phyloP scores from a whole-genome alignment of 768 basidiomycete genomes.

The Pleurotus sapidus region DNA sequence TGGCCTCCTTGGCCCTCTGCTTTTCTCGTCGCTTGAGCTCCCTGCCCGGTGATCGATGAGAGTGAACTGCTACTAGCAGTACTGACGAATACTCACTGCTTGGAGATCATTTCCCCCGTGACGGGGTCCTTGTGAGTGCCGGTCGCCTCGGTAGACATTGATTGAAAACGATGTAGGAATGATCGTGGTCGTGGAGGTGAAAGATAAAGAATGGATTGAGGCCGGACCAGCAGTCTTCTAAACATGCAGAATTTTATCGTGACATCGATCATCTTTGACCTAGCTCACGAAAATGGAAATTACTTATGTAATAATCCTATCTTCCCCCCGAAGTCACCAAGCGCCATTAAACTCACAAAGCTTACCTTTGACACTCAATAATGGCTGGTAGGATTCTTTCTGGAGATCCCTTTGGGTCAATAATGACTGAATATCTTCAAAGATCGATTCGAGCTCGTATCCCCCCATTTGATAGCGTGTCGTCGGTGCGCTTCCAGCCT shows the following conservation, averaged over 20 bases:
- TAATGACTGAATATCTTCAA: background rate
- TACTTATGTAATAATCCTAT: too few relatives aligned
- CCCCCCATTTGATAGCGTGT: slow-evolving; percentile 87
- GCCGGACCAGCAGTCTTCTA: background rate
- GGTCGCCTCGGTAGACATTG: slow-evolving; percentile 26
- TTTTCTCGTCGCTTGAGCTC: slow-evolving; percentile 95
- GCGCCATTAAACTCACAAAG: too few relatives aligned
- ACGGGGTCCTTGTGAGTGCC: slow-evolving; percentile 73
- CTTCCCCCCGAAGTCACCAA: too few relatives aligned
- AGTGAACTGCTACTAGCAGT: slow-evolving; percentile 2
- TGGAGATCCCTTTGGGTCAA: background rate
- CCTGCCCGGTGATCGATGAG: slow-evolving; percentile 42
- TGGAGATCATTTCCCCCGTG: slow-evolving; percentile 96
- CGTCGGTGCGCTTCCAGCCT: slow-evolving; percentile 81
- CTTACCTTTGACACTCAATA: too few relatives aligned
- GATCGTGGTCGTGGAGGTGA: too few relatives aligned
- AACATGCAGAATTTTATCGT: slow-evolving; percentile 5
- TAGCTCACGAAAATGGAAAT: too few relatives aligned
- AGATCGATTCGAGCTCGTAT: slow-evolving; percentile 31
- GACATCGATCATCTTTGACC: too few relatives aligned
- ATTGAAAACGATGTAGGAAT: background rate
- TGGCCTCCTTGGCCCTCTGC: slow-evolving; percentile 79
- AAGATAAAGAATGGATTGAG: background rate
- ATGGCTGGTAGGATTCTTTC: background rate
- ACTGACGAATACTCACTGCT: slow-evolving; percentile 60